These are phyloP conservation scores for Medicago ruthenica DNA, from an alignment of 306 rosid species.

Conservation along the genomic window DNA sequence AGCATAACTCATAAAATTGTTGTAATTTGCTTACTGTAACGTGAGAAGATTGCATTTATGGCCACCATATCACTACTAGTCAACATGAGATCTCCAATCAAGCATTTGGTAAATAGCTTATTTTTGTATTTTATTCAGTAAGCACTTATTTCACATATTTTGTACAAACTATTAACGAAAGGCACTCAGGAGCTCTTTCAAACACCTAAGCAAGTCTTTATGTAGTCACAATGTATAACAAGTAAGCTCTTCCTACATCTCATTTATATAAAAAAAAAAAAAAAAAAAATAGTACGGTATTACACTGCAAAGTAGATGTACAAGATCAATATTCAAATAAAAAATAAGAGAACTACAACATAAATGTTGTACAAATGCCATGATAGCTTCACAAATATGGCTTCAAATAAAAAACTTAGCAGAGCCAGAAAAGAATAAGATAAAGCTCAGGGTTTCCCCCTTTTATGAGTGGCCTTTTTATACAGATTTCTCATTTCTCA, in stretches of 20 bases:
- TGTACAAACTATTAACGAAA: not conserved
- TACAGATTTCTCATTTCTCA: slow-evolving; percentile 31
- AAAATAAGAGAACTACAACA: too few species aligned
- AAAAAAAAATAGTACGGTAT: too few species aligned
- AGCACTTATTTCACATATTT: not conserved
- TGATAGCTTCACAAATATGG: slow-evolving; percentile 35
- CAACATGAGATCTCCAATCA: not conserved
- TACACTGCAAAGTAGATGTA: too few species aligned
- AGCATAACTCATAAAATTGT: too few species aligned
- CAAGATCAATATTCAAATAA: too few species aligned
- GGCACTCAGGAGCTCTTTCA: not conserved
- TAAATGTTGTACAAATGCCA: slow-evolving; percentile 22
- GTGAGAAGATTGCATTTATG: not conserved
- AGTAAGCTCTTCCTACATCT: too few species aligned
- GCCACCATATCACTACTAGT: not conserved
- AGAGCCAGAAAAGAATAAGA: not conserved
- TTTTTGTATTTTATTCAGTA: not conserved
- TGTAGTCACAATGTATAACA: not conserved
- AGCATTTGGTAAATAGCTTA: not conserved
- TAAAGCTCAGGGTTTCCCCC: slow-evolving; percentile 41
- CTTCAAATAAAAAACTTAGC: slow-evolving; percentile 31
- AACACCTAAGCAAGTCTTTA: not conserved
- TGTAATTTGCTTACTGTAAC: too few species aligned
- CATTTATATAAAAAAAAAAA: too few species aligned
- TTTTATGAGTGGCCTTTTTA: slow-evolving; percentile 36